phyloP scores from a whole-genome alignment of 2,329 filamentous ascomycete genomes.

The Phialocephala subalpina region DNA sequence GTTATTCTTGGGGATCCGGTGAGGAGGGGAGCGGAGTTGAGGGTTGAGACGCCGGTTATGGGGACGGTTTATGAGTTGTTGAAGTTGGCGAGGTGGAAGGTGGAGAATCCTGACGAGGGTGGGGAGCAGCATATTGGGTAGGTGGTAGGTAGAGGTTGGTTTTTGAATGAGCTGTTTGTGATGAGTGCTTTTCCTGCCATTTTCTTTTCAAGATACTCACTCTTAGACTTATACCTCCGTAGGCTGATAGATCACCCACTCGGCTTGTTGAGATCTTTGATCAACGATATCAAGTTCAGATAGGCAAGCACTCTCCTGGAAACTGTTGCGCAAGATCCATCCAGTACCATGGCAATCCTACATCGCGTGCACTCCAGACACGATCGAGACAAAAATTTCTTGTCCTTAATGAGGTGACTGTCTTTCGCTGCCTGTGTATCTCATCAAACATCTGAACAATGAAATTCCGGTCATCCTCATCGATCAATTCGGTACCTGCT shows the following conservation, averaged over 20 bases:
- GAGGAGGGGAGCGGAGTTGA: slow-evolving; percentile 54
- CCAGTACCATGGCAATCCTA: slow-evolving; percentile 42
- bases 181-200: neutral
- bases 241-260: neutral
- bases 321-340: slow-evolving; percentile 40
- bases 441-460: slow-evolving; percentile 39
- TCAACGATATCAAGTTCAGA: too few species aligned
- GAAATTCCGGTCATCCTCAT: slow-evolving; percentile 35
- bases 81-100: slow-evolving; percentile 55
- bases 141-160: neutral
- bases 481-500: slow-evolving; percentile 41
- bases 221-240: slow-evolving; percentile 6
- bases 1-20: slow-evolving; percentile 62
- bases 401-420: slow-evolving; percentile 40
- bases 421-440: slow-evolving; percentile 40
- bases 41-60: slow-evolving; percentile 57
- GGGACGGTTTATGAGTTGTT: slow-evolving; percentile 61
- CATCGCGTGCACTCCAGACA: slow-evolving; percentile 43
- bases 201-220: neutral
- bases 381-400: slow-evolving; percentile 39
- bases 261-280: too few species aligned
- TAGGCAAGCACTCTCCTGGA: slow-evolving; percentile 44
- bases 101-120: slow-evolving; percentile 17
- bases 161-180: neutral
- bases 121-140: slow-evolving; percentile 17